Base-by-base conservation (phyloP, 768 basidiomycete genomes). In the Hydnomerulius pinastri region DNA sequence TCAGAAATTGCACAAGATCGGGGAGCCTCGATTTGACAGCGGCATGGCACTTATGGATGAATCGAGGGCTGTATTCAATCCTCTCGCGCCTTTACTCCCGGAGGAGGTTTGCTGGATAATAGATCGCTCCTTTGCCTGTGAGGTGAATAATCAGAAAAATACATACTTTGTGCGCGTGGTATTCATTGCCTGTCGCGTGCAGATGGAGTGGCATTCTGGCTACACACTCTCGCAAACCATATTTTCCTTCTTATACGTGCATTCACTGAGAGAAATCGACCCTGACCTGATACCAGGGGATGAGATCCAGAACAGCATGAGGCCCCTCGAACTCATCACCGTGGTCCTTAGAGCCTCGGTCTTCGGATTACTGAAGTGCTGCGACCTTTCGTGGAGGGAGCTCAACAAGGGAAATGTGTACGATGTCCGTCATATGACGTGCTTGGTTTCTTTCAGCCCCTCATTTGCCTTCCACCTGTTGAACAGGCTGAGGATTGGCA, bases 171-270 rank as follows among this genome's bases (percentile, higher is more conserved):
- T 50, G 43, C 46, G 39, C 36, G 38, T 57, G 6, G 42, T 57
- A 37, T 57, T 59, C 50, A 49, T 58, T 25, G 35, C 53, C 47
- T 44, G 46, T 46, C 49, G 47, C 39, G 43, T 50, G 11, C 61
- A 96, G 94, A 87, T 90, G 77, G 81, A 87, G 63, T 97, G 92
- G 86, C 92, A 95, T 64, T 71, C 77, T 4, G 93, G 95, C 33
- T 85, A 85, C 58, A 83, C 86, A 7, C 80, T 97, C n/a, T 80
- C 89, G 1, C 92, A 95, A 60, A 90, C 91, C 0, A 82, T 96
- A 27, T 90, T 82, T 65, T 92, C 91, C 5, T 75, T 87, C 50
- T 75, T 88, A 20, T 86, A 90, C 55, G 78, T 87, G 10, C 90
- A 90, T 55, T 72, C 80, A 33, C 64, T 91, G 27, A 65, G 69